These are phyloP conservation scores for Blastocystis sp. DNA, from an alignment of 352 stramenopile species.

Conservation along the genomic window DNA sequence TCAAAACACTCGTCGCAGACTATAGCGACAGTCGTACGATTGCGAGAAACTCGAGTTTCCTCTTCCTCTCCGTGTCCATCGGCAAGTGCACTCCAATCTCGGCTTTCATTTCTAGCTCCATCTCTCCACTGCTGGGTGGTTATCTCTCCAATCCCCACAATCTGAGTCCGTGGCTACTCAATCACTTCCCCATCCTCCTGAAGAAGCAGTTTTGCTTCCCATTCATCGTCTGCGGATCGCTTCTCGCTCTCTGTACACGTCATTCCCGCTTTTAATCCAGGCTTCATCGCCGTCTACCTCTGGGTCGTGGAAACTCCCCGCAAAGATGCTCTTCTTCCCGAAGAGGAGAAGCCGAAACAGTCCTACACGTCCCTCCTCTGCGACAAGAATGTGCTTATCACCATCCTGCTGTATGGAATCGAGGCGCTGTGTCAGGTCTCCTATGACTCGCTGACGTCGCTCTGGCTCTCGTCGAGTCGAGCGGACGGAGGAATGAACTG, in stretches of 20 bases:
- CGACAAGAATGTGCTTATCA: not conserved
- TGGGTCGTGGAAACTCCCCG: not conserved
- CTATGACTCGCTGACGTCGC: not conserved
- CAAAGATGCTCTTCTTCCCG: not conserved
- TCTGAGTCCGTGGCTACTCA: not conserved
- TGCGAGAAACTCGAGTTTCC: not conserved
- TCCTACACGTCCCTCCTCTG: not conserved
- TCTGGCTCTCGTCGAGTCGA: not conserved
- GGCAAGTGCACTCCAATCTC: not conserved
- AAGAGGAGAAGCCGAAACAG: not conserved
- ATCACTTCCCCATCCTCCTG: not conserved
- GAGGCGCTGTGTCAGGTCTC: not conserved
- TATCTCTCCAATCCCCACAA: slow-evolving; percentile 13
- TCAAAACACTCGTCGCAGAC: slow-evolving; percentile 18
- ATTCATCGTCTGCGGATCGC: not conserved
- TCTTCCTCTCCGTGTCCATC: not conserved
- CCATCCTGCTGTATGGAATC: not conserved
- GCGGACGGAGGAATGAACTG: not conserved
- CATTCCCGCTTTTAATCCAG: not conserved
- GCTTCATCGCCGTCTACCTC: not conserved
- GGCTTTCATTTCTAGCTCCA: not conserved
- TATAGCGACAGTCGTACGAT: not conserved
- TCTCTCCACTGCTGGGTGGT: not conserved
- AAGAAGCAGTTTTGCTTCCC: slow-evolving; percentile 3
- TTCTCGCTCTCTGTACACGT: not conserved